Conservation (phyloP, 345 rosid genomes). For the Angophora floribunda region DNA sequence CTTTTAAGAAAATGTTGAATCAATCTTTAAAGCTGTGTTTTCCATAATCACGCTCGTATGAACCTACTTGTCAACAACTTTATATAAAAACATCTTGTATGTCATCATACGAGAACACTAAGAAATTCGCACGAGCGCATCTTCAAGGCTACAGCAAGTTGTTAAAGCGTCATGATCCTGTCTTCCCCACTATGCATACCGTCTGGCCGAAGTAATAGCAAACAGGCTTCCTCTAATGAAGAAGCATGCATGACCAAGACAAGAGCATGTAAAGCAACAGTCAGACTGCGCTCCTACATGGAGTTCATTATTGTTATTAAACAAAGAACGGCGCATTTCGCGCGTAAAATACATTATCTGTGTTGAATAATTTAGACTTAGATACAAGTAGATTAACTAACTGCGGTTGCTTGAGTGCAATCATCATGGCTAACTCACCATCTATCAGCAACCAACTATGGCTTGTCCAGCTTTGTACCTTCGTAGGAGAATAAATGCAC, state of each 20-base stretch:
- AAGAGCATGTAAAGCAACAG: not conserved
- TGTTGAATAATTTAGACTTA: not conserved
- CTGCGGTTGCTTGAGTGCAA: not conserved
- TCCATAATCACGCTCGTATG: not conserved
- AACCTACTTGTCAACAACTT: not conserved
- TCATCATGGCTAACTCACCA: not conserved
- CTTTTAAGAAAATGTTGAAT: not conserved
- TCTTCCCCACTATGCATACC: not conserved
- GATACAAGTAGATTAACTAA: not conserved
- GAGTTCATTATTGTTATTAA: not conserved
- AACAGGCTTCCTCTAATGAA: not conserved
- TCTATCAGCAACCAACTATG: not conserved
- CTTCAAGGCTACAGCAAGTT: not conserved
- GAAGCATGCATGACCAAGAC: not conserved
- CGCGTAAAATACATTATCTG: not conserved
- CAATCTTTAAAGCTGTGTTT: not conserved
- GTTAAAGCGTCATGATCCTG: not conserved
- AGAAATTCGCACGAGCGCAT: not conserved
- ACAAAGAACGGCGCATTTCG: not conserved
- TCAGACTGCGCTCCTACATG: not conserved
- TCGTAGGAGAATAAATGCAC: constrained; percentile 51
- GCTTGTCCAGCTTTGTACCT: not conserved
- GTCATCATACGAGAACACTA: not conserved
- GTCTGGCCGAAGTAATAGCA: not conserved
- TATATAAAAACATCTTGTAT: not conserved